Percentiles rank a stretch among this genome's conserved stretches.
Evolutionary conservation across 345 rosid genomes (phyloP).

Genomic region (Anacardium occidentale): DNA sequence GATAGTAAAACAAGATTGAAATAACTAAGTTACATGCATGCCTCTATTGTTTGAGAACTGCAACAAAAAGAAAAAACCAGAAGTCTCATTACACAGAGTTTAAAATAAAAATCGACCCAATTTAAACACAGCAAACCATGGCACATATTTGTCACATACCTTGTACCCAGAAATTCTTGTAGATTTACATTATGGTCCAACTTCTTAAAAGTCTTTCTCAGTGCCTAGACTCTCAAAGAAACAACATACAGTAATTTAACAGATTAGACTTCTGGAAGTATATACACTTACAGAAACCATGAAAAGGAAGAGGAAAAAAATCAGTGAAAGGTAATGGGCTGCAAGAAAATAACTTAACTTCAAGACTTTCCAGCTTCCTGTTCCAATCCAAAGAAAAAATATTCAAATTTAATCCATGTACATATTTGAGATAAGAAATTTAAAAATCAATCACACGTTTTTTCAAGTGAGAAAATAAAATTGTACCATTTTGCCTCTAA

Average conservation of each 20-base stretch:
- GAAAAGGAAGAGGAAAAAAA: neutral
- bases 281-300: neutral
- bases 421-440: conserved; percentile 15
- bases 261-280: conserved; percentile 12
- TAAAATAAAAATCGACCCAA: conserved; percentile 8
- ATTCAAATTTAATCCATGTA: conserved; percentile 5
- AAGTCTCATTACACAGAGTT: conserved; percentile 21
- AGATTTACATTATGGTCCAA: conserved; percentile 82
- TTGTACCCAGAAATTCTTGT: conserved; percentile 65
- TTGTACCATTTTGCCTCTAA: conserved; percentile 40
- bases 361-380: conserved; percentile 92
- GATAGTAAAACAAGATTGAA: conserved; percentile 2
- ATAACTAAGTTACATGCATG: conserved; percentile 24
- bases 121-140: neutral
- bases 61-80: conserved; percentile 25
- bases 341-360: conserved; percentile 53
- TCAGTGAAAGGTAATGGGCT: neutral
- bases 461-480: neutral
- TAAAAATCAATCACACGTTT: neutral
- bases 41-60: conserved; percentile 76
- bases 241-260: conserved; percentile 14
- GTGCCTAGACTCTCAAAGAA: conserved; percentile 54
- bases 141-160: conserved; percentile 35
- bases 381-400: conserved; percentile 27
- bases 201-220: conserved; percentile 80